Base-by-base conservation (phyloP, 495 filamentous ascomycete genomes). In the Podospora comata region DNA sequence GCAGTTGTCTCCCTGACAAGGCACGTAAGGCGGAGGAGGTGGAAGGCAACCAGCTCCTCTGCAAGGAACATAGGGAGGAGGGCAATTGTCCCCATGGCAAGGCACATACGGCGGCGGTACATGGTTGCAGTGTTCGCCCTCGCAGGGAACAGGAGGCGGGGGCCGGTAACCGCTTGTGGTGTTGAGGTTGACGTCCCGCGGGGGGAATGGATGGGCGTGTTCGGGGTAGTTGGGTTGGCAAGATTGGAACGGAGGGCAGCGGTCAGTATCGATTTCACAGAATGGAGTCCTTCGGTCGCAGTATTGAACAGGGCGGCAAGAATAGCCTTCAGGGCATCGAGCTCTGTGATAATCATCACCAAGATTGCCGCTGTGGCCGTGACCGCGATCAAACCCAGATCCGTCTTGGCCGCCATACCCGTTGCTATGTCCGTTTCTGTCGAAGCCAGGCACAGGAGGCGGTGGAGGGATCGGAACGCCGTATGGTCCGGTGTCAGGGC, bases 181-280 rank as follows among this genome's bases (percentile, higher is more conserved):
- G 9, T 48, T 48, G 39, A 11, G 9, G 2, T 48, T 13, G 9
- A 48, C 9, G 13, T 30, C n/a, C 5, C 18, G 13, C 61, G 16
- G 62, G 23, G 6, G 57, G 48, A 18, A 26, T 30, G 30, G 27
- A 13, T 48, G 13, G 9, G 6, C 59, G 54, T 55, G 23, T 26
- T 56, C 19, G 34, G 32, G 19, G 54, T 64, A 23, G 18, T 63
- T 27, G 16, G 68, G 65, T 60, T 70, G 68, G 65, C 68, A 70
- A 39, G 68, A 70, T 54, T 70, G 60, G 9, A 48, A 60, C 9
- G 62, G 19, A 15, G 68, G 60, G 65, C 68, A 70, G 60, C 65
- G 60, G 6, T 56, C 53, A 60, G 26, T 18, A 44, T 70, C 68
- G 6, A 60, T 60, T 54, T 70, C 60, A 53, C 68, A 70, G 64